A percentile compares a stretch with the other conserved stretches of the same genome.
Evolutionary conservation across 202 grass and related monocot species (phyloP).

Genomic region (Setaria italica): DNA sequence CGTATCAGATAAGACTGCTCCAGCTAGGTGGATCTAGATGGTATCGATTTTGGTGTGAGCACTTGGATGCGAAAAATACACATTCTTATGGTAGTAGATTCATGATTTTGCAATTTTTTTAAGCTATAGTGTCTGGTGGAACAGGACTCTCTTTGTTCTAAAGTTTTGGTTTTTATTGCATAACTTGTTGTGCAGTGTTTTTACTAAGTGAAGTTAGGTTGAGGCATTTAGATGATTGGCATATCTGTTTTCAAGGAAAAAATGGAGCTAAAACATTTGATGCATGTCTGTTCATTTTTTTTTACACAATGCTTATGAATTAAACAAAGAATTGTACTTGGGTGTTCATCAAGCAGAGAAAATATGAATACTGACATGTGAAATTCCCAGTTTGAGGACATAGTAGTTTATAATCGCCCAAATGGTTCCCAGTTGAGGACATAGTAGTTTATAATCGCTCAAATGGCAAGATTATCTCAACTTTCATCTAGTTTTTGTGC

Average conservation of each 20-base stretch:
- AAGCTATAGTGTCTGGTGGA: slow-evolving; percentile 20
- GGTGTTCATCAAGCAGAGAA: slow-evolving; percentile 10
- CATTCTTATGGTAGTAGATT: not conserved
- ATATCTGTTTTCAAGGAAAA: not conserved
- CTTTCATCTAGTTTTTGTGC: slow-evolving; percentile 30
- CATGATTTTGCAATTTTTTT: not conserved
- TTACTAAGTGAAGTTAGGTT: not conserved
- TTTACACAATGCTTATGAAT: not conserved
- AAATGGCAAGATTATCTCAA: not conserved
- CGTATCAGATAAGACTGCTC: not conserved
- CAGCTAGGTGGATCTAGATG: not conserved
- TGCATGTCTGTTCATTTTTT: not conserved
- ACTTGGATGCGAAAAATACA: not conserved
- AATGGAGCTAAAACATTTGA: not conserved
- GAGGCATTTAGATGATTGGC: not conserved
- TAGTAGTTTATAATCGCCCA: not conserved
- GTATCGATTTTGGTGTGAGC: not conserved
- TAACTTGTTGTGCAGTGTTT: slow-evolving; percentile 4
- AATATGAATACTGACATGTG: not conserved
- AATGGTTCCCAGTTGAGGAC: not conserved
- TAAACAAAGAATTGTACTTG: not conserved
- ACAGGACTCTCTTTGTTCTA: not conserved
- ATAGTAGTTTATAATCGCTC: not conserved
- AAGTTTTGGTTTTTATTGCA: not conserved
- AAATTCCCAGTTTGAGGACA: slow-evolving; percentile 2